These are phyloP conservation scores for Candida sonorensis DNA, from an alignment of 805 yeast species.

Conservation along the genomic window DNA sequence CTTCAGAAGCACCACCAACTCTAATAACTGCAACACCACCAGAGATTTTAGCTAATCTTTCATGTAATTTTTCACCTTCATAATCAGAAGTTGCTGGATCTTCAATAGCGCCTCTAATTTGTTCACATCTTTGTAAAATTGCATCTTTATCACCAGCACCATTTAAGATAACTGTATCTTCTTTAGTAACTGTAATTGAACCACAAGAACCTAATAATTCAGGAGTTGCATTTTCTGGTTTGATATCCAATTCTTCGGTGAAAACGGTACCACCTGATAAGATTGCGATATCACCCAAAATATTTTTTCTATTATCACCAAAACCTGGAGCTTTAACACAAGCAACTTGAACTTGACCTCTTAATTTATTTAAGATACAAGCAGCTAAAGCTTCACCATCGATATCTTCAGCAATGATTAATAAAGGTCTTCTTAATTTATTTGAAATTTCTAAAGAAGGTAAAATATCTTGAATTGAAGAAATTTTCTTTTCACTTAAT, in stretches of 20 bases:
- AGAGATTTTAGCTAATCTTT: conserved; percentile 91
- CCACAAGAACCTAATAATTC: conserved; percentile 91
- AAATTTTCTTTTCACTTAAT: conserved; percentile 87
- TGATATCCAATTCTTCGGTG: conserved; percentile 91
- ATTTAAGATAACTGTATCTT: conserved; percentile 88
- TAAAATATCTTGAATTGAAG: conserved; percentile 81
- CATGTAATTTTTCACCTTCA: conserved; percentile 95
- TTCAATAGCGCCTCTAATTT: conserved; percentile 76
- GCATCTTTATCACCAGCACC: conserved; percentile 85
- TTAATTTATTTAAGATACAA: conserved; percentile 90
- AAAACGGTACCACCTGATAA: conserved; percentile 87
- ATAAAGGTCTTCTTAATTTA: conserved; percentile 86
- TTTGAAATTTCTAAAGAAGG: conserved; percentile 92
- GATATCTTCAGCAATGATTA: conserved; percentile 90
- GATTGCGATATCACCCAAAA: conserved; percentile 90
- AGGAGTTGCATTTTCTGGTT: conserved; percentile 89
- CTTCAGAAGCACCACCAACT: conserved; percentile 96
- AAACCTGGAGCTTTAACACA: conserved; percentile 99
- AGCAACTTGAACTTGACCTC: conserved; percentile 97
- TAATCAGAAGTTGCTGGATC: conserved; percentile 77
- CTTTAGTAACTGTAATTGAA: conserved; percentile 87
- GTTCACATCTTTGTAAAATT: conserved; percentile 85
- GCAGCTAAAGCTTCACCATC: conserved; percentile 99
- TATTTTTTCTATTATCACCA: conserved; percentile 97
- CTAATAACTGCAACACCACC: conserved; percentile 98